Base-by-base conservation (phyloP, 2,329 filamentous ascomycete genomes). In the Fusarium anguioides region DNA sequence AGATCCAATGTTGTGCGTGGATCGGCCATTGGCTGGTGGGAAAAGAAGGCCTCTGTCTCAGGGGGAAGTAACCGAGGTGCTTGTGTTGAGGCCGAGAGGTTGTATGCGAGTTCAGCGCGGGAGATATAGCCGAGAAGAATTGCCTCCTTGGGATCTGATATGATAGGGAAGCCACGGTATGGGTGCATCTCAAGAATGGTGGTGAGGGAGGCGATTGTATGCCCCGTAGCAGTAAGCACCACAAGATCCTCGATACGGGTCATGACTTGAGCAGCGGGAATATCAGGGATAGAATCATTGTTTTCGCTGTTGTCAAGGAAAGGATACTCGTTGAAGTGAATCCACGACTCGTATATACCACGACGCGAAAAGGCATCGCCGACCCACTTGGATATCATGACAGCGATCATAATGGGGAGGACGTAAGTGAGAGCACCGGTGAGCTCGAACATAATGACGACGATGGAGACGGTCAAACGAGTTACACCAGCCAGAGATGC, bases 391-490 rank as follows among this genome's bases (percentile, higher is more conserved):
- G 92, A 92, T 41, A 98, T 86, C 94, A 99, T 97, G 75, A 99
- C 96, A 40, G 94, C 94, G 67, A 99, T 92, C 96, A 99, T 99
- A 78, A 98, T 99, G 53, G 96, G 96, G 9, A 99, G 87, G 46
- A 99, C 95, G 75, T 98, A 98, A 1, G 94, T 97, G 26, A 99
- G 85, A 2, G 96, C 96, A 50, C 96, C 96, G 0, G 96, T 99
- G 55, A 99, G 89, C 81, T 99, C 96, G 75, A 99, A 99, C 91
- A 97, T 97, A 81, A 99, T 99, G 74, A 98, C 96, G 6, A 99
- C 95, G 69, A 99, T 97, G 14, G 94, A 97, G 12, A 97, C 94
- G 0, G 96, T 99, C 89, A 99, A 96, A 70, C 95, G 89, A 18
- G 95, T 98, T 33, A 96, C 93, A 45, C 96, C 96, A 8, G 92